These are phyloP conservation scores for Nannochloris sp. DNA, from an alignment of 139 green algal species.

Conservation along the genomic window DNA sequence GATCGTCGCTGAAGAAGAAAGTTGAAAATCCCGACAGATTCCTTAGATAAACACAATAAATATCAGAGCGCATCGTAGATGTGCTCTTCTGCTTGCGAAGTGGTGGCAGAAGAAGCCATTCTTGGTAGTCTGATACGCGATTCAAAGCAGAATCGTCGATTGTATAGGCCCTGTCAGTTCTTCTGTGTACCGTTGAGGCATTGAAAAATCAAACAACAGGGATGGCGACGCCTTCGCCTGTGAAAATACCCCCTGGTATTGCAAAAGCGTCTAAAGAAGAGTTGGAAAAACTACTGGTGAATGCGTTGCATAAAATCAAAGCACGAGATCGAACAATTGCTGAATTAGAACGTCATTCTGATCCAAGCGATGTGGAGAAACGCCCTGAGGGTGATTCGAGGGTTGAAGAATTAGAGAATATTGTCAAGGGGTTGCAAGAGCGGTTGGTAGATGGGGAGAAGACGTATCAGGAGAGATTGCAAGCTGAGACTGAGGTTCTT, in stretches of 20 bases:
- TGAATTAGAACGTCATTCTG: constrained; percentile 9
- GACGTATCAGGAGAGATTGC: constrained; percentile 11
- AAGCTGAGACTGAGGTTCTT: constrained; percentile 28
- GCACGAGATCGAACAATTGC: constrained; percentile 29
- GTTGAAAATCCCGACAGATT: too few species aligned
- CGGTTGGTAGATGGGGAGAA: constrained; percentile 21
- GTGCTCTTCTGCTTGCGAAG: too few species aligned
- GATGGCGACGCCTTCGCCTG: background rate
- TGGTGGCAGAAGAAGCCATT: too few species aligned
- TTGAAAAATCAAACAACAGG: background rate
- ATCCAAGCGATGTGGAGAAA: background rate
- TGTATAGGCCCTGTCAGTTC: too few species aligned
- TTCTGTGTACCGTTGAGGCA: background rate
- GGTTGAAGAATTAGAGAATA: constrained; percentile 16
- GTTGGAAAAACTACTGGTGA: background rate
- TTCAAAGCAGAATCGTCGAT: too few species aligned
- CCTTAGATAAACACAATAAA: too few species aligned
- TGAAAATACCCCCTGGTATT: constrained; percentile 23
- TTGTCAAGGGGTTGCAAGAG: constrained; percentile 6
- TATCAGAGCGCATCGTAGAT: too few species aligned
- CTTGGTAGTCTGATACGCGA: too few species aligned
- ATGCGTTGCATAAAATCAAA: constrained; percentile 12
- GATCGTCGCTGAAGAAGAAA: too few species aligned
- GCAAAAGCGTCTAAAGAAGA: constrained; percentile 25
- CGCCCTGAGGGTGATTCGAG: background rate